Evolutionary conservation across 768 basidiomycete genomes (phyloP).

Genomic region (Russula emetica): DNA sequence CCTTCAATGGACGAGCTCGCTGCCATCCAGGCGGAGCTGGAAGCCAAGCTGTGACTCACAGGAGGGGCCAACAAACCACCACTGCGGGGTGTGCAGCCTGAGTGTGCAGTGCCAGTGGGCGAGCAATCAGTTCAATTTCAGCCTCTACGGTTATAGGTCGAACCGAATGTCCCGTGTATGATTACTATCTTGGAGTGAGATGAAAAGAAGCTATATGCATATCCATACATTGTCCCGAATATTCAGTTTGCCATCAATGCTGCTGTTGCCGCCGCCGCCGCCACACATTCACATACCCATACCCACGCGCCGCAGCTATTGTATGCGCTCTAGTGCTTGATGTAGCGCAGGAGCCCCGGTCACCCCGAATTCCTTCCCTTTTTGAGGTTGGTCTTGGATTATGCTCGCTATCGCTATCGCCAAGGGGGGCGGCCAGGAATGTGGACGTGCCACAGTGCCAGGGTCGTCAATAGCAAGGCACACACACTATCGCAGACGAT

Average conservation of each 20-base stretch:
- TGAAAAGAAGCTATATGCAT: background rate
- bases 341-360: background rate
- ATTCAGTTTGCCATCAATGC: background rate
- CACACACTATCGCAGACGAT: background rate
- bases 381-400: background rate
- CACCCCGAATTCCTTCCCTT: background rate
- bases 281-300: background rate
- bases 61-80: background rate
- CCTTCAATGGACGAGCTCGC: constrained; percentile 62
- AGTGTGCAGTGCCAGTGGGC: too few species aligned
- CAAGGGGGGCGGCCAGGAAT: background rate
- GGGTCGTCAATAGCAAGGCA: too few species aligned
- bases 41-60: constrained; percentile 44
- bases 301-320: background rate
- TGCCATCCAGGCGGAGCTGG: constrained; percentile 54
- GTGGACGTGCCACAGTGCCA: background rate
- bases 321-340: background rate
- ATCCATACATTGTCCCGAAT: background rate
- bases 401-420: background rate
- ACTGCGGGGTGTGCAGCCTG: background rate
- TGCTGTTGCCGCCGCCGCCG: background rate
- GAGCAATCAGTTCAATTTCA: too few species aligned
- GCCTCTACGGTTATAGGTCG: background rate
- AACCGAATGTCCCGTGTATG: background rate
- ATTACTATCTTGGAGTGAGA: background rate